Percentiles rank a stretch among this genome's conserved stretches.
Evolutionary conservation across 257 asterid species (phyloP).

Genomic region (Avicennia marina): DNA sequence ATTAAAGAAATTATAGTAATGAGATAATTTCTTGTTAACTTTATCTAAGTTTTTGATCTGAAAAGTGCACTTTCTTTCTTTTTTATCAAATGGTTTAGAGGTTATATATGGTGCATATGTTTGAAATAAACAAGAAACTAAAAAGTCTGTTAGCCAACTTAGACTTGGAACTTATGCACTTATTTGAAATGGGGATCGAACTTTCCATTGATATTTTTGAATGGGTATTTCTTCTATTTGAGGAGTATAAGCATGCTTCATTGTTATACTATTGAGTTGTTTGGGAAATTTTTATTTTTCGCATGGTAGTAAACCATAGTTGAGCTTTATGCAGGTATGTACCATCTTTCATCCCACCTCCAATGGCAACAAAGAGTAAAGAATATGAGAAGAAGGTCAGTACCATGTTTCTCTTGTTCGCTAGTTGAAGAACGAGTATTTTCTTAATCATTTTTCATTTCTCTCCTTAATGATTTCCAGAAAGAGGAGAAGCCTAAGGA

Average conservation of each 20-base stretch:
- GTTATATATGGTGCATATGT: no score
- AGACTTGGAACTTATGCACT: no score
- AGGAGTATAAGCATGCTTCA: neutral
- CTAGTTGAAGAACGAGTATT: neutral
- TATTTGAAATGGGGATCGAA: neutral
- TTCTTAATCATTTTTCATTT: slow-evolving; percentile 14
- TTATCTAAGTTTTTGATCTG: no score
- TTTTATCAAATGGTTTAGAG: no score
- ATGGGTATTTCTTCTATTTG: slow-evolving; percentile 7
- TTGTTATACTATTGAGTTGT: slow-evolving; percentile 6
- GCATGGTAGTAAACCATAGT: slow-evolving; percentile 48
- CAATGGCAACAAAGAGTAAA: slow-evolving; percentile 79
- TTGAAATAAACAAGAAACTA: no score
- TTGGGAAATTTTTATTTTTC: slow-evolving; percentile 25
- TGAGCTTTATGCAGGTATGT: slow-evolving; percentile 84
- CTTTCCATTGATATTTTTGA: neutral
- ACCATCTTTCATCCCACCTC: slow-evolving; percentile 93
- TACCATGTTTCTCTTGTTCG: slow-evolving; percentile 14
- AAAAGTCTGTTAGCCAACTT: no score
- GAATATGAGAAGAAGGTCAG: slow-evolving; percentile 82
- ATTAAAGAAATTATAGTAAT: no score
- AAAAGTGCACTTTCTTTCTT: no score
- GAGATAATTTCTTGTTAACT: no score
- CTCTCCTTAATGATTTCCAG: slow-evolving; percentile 34
- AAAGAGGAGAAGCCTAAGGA: slow-evolving; percentile 87